A percentile compares a stretch with the other conserved stretches of the same genome.
Evolutionary conservation across 23 red algal genomes (phyloP).

Genomic region (Rhodosorus marinus): DNA sequence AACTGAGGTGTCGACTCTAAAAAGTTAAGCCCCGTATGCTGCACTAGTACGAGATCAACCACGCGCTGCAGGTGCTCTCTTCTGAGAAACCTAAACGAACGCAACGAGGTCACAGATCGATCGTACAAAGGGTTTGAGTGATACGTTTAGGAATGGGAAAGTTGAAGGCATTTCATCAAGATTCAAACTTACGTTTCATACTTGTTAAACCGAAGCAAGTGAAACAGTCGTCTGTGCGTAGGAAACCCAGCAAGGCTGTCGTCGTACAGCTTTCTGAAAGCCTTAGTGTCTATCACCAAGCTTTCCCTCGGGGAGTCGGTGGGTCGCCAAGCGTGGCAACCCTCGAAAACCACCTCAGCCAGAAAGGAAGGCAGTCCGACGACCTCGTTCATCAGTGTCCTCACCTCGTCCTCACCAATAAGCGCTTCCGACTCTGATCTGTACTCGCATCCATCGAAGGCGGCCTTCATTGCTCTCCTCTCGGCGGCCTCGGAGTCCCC

Average conservation of each 20-base stretch:
- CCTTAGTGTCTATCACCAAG: background rate
- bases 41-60: constrained; percentile 37
- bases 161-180: background rate
- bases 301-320: background rate
- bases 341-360: constrained; percentile 34
- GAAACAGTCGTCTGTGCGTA: background rate
- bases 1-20: constrained; percentile 87
- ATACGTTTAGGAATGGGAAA: constrained; percentile 4
- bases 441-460: constrained; percentile 5
- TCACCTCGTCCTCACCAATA: constrained; percentile 25
- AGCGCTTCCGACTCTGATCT: constrained; percentile 6
- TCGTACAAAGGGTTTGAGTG: constrained; percentile 14
- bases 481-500: constrained; percentile 40
- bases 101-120: constrained; percentile 13
- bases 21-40: constrained; percentile 78
- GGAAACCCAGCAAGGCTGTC: background rate
- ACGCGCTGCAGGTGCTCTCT: constrained; percentile 53
- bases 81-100: constrained; percentile 30
- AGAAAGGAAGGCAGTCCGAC: constrained; percentile 63
- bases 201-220: background rate
- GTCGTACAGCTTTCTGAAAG: background rate
- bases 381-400: constrained; percentile 31
- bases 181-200: background rate
- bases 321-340: background rate
- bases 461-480: constrained; percentile 6